A percentile compares a stretch with the other conserved stretches of the same genome.
Evolutionary conservation across 2,329 filamentous ascomycete species (phyloP).

Genomic region (Fusarium tupiense): DNA sequence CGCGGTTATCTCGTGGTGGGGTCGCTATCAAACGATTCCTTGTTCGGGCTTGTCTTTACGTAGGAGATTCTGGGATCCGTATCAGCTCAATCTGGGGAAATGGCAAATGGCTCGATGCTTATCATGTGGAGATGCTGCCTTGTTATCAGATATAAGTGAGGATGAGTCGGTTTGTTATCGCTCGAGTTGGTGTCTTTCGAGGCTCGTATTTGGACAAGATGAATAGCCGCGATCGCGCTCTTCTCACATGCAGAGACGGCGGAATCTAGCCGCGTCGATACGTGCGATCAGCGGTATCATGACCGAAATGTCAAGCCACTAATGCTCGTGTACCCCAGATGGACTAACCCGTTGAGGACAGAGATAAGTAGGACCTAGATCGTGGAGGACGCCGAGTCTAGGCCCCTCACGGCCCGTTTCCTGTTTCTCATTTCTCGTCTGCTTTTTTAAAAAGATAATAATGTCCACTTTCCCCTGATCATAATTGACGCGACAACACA

Average conservation of each 20-base stretch:
- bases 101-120: constrained; percentile 21
- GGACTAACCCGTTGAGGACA: constrained; percentile 28
- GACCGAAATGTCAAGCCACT: constrained; percentile 19
- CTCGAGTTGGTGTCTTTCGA: neutral
- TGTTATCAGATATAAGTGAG: constrained; percentile 7
- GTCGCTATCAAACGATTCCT: constrained; percentile 28
- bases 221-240: constrained; percentile 20
- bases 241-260: neutral
- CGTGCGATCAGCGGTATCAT: constrained; percentile 14
- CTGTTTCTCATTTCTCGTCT: constrained; percentile 19
- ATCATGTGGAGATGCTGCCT: constrained; percentile 4
- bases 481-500: neutral
- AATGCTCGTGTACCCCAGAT: constrained; percentile 23
- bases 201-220: neutral
- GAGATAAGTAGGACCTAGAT: constrained; percentile 28
- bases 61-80: constrained; percentile 13
- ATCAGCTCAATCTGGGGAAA: constrained; percentile 17
- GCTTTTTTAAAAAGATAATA: constrained; percentile 12
- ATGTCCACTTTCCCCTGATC: constrained; percentile 14
- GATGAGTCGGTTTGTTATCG: neutral
- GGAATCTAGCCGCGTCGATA: constrained; percentile 15
- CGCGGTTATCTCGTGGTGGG: constrained; percentile 35
- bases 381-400: constrained; percentile 27
- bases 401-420: constrained; percentile 29
- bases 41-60: constrained; percentile 9